Evolutionary conservation across 129 eudicot genomes (phyloP).

Genomic region (Mikania micrantha): DNA sequence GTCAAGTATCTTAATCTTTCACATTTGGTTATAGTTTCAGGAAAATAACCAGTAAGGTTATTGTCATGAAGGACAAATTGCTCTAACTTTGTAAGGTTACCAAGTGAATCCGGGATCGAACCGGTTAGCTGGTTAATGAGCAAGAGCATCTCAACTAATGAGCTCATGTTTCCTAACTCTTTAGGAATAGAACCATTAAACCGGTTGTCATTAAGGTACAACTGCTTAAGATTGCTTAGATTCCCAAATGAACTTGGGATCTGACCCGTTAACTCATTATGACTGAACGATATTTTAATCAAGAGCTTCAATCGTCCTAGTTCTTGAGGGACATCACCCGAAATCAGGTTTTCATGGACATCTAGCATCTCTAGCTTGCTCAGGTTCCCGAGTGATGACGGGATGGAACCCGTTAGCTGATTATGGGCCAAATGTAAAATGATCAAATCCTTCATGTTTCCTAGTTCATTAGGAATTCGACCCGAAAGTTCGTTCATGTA

Average conservation of each 20-base stretch:
- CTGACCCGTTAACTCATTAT: slow-evolving; percentile 15
- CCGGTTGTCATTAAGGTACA: slow-evolving; percentile 26
- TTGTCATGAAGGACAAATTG: slow-evolving; percentile 17
- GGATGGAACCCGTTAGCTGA: slow-evolving; percentile 26
- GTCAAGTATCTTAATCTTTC: slow-evolving; percentile 3
- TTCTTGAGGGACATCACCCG: slow-evolving; percentile 23
- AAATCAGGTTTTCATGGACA: slow-evolving; percentile 20
- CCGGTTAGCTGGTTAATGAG: slow-evolving; percentile 6
- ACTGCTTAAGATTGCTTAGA: slow-evolving; percentile 16
- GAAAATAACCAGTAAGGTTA: slow-evolving; percentile 11
- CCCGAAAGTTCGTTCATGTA: slow-evolving; percentile 24
- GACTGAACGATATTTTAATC: slow-evolving; percentile 18
- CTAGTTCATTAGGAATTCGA: slow-evolving; percentile 24
- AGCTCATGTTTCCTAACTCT: slow-evolving; percentile 18
- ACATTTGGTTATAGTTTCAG: slow-evolving; percentile 11
- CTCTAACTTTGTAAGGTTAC: slow-evolving; percentile 16
- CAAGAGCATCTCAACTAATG: slow-evolving; percentile 16
- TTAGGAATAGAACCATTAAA: slow-evolving; percentile 16
- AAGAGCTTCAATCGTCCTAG: slow-evolving; percentile 17
- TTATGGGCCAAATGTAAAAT: slow-evolving; percentile 4
- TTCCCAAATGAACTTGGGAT: slow-evolving; percentile 20
- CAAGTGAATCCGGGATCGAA: slow-evolving; percentile 20
- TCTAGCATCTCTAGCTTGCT: not conserved
- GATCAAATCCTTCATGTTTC: slow-evolving; percentile 5
- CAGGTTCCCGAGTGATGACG: slow-evolving; percentile 28